Evolutionary conservation across 306 rosid genomes (phyloP), one percentile per base, ranked within the genome.

Genomic region (Trifolium repens): DNA sequence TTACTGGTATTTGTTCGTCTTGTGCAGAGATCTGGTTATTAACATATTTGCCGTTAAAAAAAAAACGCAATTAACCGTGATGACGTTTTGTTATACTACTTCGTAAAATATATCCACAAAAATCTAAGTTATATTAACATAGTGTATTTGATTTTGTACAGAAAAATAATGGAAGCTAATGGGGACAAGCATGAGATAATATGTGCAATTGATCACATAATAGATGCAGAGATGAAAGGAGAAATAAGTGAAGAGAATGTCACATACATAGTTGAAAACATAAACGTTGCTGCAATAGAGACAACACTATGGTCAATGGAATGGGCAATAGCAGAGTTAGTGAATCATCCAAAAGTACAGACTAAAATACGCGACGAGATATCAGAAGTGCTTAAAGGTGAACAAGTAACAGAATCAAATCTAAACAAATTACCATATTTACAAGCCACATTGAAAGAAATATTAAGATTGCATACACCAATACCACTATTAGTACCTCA

Each of bases 281-380:
- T 92, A 4, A 84, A 84, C n/a, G 88, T 84, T 19, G 97, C 96
- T 57, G 97, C 96, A 68, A 90, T 92, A 76, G 94, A 92, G 64
- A 92, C 96, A 54, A 90, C 97, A 15, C 74, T 92, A 37, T 88
- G 97, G 96, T 92, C 96, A 4, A 92, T 92, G 92, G 97, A 92
- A 34, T 90, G 97, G 97, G 94, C 90, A 17, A 92, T 90, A 78
- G 97, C 96, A 9, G 96, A 92, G 85, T 44, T 92, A 61, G 97
- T 92, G 4, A 92, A 88, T 44, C 76, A 90, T 74, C 96, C 96
- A 68, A 63, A 15, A 0, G 89, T 90, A 1, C 97, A 92, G 71
- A 49, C 27, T 52, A 90, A 89, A 76, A 84, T 93, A 40, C 88
- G 96, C 0, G 78, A 92, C 0, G 97, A 90, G 71, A 87, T 88